These are phyloP conservation scores for Hanseniaspora nectarophila DNA, from an alignment of 805 yeast species.

Conservation along the genomic window DNA sequence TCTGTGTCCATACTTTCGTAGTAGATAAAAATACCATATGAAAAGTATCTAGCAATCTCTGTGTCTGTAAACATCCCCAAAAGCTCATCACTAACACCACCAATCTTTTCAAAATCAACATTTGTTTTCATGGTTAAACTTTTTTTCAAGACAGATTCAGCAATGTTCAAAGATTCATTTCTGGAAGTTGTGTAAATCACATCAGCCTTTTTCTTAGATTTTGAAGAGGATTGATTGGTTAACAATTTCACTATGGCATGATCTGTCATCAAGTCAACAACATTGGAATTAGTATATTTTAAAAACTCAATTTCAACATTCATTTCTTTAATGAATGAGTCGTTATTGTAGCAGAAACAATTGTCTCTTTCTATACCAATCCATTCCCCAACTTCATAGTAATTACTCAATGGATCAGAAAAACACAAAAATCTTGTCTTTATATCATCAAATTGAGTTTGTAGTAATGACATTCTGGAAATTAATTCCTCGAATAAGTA, in stretches of 20 bases:
- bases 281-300: constrained; percentile 27
- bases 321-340: constrained; percentile 45
- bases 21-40: constrained; percentile 52
- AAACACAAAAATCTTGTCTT: constrained; percentile 56
- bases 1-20: constrained; percentile 44
- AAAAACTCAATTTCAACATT: constrained; percentile 46
- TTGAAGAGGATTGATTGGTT: constrained; percentile 36
- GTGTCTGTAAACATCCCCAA: constrained; percentile 38
- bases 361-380: constrained; percentile 53
- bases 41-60: constrained; percentile 34
- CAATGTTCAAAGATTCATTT: constrained; percentile 20
- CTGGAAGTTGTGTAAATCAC: constrained; percentile 34
- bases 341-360: constrained; percentile 47
- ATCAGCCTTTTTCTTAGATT: constrained; percentile 40
- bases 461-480: constrained; percentile 59
- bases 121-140: constrained; percentile 31
- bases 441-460: constrained; percentile 46
- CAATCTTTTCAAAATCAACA: constrained; percentile 32
- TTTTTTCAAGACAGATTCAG: constrained; percentile 32
- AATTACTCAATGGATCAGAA: constrained; percentile 58
- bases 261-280: neutral
- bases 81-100: constrained; percentile 31
- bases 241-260: constrained; percentile 27
- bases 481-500: constrained; percentile 56
- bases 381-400: constrained; percentile 77